Evolutionary conservation across 805 yeast species (phyloP), one percentile per base, ranked within the genome.

Genomic region (Candida sanyiensis): DNA sequence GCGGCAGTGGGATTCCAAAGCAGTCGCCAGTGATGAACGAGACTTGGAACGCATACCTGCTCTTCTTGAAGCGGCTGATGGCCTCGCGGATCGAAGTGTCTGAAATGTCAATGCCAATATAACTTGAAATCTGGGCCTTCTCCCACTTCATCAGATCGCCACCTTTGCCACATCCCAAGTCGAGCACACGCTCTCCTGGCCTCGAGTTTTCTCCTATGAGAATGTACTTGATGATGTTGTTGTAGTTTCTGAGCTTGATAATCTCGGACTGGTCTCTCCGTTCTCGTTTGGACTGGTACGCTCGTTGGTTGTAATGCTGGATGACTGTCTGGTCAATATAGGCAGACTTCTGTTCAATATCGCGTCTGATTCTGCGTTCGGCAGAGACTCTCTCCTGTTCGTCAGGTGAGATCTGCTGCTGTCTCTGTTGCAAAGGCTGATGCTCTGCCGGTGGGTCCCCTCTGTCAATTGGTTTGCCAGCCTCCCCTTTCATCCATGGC

Each of bases 151-250:
- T 77, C 52, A 93, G 64, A 63, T 93, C 99, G 20, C 99, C 99
- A 37, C 99, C 99, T 59, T 93, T 94, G 11, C 99, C 99, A 62
- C 97, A 89, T 12, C 96, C 96, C 40, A 90, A 61, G 55, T 93
- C 99, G 15, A 93, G 64, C 1, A 83, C 87, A 16, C 73, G 69
- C 28, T 73, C 71, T 44, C 75, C 64, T 33, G 67, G 65, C 25
- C 64, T 65, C 3, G 81, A 76, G 59, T 69, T 80, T 49, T 82
- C 83, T 40, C 82, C 80, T 38, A 93, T 78, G 7, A 90, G 64
- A 54, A 88, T 84, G 57, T 86, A 84, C 56, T 93, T 93, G 52
- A 93, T 82, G 44, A 89, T 84, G 58, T 93, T 93, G 61, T 93
- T 93, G 72, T 88, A 93, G 50, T 83, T 81, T 44, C 97, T 72